Conservation (phyloP, 2,329 filamentous ascomycete species). For the Aureobasidium sp. region DNA sequence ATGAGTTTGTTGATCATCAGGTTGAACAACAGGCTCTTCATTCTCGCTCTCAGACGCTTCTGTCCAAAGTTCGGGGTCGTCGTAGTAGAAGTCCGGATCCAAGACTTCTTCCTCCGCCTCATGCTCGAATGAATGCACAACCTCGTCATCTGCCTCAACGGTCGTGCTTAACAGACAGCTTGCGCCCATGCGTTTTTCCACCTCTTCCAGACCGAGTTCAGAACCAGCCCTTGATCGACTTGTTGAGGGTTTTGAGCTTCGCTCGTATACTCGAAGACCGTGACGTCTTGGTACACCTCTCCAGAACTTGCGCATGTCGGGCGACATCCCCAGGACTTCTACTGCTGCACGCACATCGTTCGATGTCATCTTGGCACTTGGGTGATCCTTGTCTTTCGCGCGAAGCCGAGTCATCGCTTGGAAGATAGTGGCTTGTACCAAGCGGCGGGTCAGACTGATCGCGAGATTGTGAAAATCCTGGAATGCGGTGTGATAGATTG, state of each 20-base stretch:
- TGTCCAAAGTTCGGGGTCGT: conserved; percentile 35
- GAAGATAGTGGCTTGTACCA: conserved; percentile 64
- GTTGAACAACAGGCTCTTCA: conserved; percentile 4
- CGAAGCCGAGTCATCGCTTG: conserved; percentile 63
- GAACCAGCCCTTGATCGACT: conserved; percentile 8
- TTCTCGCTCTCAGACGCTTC: conserved; percentile 21
- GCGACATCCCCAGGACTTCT: conserved; percentile 46
- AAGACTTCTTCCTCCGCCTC: conserved; percentile 28
- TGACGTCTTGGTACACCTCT: conserved; percentile 45
- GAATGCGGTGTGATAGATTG: conserved; percentile 68
- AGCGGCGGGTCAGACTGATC: conserved; percentile 59
- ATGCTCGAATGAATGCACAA: conserved; percentile 16
- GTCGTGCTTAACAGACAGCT: neutral
- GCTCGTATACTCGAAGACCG: conserved; percentile 42
- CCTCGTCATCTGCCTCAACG: neutral
- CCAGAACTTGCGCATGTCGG: conserved; percentile 46
- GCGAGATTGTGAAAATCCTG: conserved; percentile 65
- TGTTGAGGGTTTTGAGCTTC: neutral
- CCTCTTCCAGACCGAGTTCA: conserved; percentile 34
- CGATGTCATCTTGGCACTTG: conserved; percentile 24
- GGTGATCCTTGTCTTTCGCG: conserved; percentile 34
- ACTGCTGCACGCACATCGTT: conserved; percentile 50
- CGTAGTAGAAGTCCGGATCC: conserved; percentile 39
- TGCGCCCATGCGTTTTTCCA: conserved; percentile 35
- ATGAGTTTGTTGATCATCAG: conserved; percentile 1